Percentiles rank a stretch among this genome's conserved stretches.
These are phyloP conservation scores for Acmispon strigosus DNA, from an alignment of 306 rosid species.

Conservation along the genomic window DNA sequence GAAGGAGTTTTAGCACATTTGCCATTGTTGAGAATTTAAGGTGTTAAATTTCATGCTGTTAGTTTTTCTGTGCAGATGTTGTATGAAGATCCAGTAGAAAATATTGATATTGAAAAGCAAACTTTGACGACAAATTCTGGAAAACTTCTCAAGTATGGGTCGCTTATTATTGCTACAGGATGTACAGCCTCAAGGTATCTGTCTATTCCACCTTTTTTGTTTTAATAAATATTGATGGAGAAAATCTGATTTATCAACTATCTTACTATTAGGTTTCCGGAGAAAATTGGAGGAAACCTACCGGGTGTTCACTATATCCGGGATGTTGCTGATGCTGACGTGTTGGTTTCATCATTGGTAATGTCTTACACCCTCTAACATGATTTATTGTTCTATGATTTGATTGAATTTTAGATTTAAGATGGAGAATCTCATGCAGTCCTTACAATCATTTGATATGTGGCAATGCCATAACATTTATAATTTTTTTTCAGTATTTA, in stretches of 20 bases:
- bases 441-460: background rate
- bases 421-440: background rate
- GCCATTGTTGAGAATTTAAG: background rate
- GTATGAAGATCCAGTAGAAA: slow-evolving; percentile 65
- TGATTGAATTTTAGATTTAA: slow-evolving; percentile 1
- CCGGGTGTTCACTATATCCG: slow-evolving; percentile 91
- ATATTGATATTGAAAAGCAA: slow-evolving; percentile 58
- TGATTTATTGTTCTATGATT: background rate
- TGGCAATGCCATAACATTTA: background rate
- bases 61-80: slow-evolving; percentile 45
- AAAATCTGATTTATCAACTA: slow-evolving; percentile 16
- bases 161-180: slow-evolving; percentile 82
- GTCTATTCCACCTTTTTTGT: slow-evolving; percentile 1
- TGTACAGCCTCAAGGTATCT: slow-evolving; percentile 74
- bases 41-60: slow-evolving; percentile 9
- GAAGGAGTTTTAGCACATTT: background rate
- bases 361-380: background rate
- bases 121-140: slow-evolving; percentile 74
- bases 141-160: slow-evolving; percentile 76
- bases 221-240: background rate
- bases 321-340: slow-evolving; percentile 90
- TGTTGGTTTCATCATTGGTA: slow-evolving; percentile 70
- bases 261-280: slow-evolving; percentile 62
- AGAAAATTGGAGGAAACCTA: slow-evolving; percentile 82
- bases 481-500: background rate